Base-by-base conservation (phyloP, 2,329 filamentous ascomycete genomes). In the Pestalotiopsis fici region DNA sequence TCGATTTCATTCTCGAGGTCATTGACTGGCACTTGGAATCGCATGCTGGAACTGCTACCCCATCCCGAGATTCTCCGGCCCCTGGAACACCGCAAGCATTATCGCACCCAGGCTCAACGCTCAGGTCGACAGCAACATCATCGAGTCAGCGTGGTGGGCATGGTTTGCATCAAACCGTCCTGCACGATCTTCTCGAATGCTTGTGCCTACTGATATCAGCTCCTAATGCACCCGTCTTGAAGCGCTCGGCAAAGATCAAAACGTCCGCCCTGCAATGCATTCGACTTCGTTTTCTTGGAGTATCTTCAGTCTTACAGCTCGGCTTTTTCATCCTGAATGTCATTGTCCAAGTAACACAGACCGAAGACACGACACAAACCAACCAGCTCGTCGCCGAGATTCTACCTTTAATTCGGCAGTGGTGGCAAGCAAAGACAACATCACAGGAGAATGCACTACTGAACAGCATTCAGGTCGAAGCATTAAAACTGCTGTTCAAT, bases 301-400 rank as follows among this genome's bases (percentile, higher is more conserved):
- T 90, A 55, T 88, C 88, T 59, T 87, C 87, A 71, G 81, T 90
- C 63, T 92, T 94, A 72, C 90, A 92, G 74, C 81, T 91, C 66
- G 91, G 91, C 18, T 94, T 98, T 76, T 89, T 88, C 56, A 86
- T 90, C 56, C 83, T 98, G 74, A 97, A 97, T 79, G 82, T 84
- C 62, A 78, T 97, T 5, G 82, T 97, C 61, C 82, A 85, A 50
- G 86, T 85, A 66, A 87, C 88, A 2, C 85, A 92, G 66, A 88
- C 90, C 59, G 92, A 97, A 74, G 87, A 93, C 69, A 84, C 90
- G 15, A 78, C 83, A 0, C 83, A 94, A 64, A 88, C 91, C 3
- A 87, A 86, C 70, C 83, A 82, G 39, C 81, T 91, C 47, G 85
- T 91, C 18, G 81, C 83, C 65, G 84, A 87, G 6, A 77, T 95